A percentile compares a stretch with the other conserved stretches of the same genome.
phyloP scores from a whole-genome alignment of 1,139 yeast genomes.

The Yamadazyma membranifaciens region DNA sequence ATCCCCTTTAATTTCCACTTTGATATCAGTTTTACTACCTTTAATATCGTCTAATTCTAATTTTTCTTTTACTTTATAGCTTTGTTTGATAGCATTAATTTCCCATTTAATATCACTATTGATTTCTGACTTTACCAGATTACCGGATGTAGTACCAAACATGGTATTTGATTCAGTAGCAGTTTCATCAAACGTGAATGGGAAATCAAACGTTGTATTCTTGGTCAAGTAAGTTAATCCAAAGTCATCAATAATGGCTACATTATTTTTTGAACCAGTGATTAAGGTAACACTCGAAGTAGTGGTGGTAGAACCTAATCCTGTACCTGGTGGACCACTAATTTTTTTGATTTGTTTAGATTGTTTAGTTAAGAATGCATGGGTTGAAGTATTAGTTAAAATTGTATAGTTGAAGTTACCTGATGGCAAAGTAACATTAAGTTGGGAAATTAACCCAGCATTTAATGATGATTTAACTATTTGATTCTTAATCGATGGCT shows the following conservation, averaged over 20 bases:
- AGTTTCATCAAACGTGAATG: conserved; percentile 14
- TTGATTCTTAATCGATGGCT: conserved; percentile 16
- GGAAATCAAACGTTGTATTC: conserved; percentile 13
- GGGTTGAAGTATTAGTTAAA: conserved; percentile 13
- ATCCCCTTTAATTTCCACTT: conserved; percentile 9
- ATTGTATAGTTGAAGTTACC: conserved; percentile 13
- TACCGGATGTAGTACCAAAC: conserved; percentile 11
- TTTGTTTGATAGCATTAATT: conserved; percentile 12
- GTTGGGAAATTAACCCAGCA: conserved; percentile 13
- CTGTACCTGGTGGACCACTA: conserved; percentile 19
- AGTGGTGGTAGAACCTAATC: conserved; percentile 13
- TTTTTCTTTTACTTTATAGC: conserved; percentile 14
- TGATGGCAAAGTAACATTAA: conserved; percentile 17
- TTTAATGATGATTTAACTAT: conserved; percentile 13
- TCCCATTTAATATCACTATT: conserved; percentile 12
- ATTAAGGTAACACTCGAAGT: conserved; percentile 9
- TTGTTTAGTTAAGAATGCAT: conserved; percentile 15
- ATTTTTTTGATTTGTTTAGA: conserved; percentile 10
- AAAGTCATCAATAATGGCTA: conserved; percentile 8
- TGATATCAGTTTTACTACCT: conserved; percentile 17
- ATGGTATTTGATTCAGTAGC: conserved; percentile 10
- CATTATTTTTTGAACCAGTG: conserved; percentile 11
- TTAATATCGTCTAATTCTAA: conserved; percentile 13
- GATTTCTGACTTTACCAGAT: conserved; percentile 8
- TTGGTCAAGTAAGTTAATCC: conserved; percentile 10